A percentile compares a stretch with the other conserved stretches of the same genome.
Conservation (phyloP, 495 filamentous ascomycete species). For the Neurospora sp. region DNA sequence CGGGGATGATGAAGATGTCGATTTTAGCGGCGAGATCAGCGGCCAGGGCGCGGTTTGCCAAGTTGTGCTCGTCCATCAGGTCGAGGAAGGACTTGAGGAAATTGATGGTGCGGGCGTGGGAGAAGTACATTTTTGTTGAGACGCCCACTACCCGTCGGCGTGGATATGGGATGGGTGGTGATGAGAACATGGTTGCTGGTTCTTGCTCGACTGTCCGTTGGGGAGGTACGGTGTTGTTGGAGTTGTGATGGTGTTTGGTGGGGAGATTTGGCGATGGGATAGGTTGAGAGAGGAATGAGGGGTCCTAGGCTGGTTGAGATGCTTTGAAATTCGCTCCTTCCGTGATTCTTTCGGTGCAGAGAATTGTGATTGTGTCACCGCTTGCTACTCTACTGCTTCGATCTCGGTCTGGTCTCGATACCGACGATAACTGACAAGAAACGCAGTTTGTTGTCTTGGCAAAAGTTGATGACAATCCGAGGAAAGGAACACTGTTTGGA, state of each 20-base stretch:
- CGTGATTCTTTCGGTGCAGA: neutral
- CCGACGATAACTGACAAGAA: neutral
- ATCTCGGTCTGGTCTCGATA: neutral
- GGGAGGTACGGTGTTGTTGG: neutral
- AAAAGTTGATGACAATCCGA: neutral
- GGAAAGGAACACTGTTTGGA: neutral
- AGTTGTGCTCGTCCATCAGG: neutral
- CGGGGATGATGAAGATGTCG: slow-evolving; percentile 62
- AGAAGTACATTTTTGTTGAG: slow-evolving; percentile 80
- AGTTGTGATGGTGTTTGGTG: neutral
- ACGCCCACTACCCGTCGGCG: slow-evolving; percentile 65
- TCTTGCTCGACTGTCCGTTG: neutral
- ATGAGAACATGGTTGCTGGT: slow-evolving; percentile 4
- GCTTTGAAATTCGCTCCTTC: neutral
- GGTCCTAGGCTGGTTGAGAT: neutral
- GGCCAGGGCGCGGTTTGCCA: neutral
- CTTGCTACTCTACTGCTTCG: neutral
- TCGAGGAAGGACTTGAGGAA: slow-evolving; percentile 52
- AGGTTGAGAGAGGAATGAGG: neutral
- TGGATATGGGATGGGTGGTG: slow-evolving; percentile 25
- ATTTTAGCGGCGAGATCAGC: slow-evolving; percentile 25
- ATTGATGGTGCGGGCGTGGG: slow-evolving; percentile 47
- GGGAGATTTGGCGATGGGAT: neutral
- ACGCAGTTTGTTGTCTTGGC: neutral
- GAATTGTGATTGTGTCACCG: neutral